Evolutionary conservation across 2,329 filamentous ascomycete genomes (phyloP), one percentile per base, ranked within the genome.

Genomic region (Chlorencoelia australis): DNA sequence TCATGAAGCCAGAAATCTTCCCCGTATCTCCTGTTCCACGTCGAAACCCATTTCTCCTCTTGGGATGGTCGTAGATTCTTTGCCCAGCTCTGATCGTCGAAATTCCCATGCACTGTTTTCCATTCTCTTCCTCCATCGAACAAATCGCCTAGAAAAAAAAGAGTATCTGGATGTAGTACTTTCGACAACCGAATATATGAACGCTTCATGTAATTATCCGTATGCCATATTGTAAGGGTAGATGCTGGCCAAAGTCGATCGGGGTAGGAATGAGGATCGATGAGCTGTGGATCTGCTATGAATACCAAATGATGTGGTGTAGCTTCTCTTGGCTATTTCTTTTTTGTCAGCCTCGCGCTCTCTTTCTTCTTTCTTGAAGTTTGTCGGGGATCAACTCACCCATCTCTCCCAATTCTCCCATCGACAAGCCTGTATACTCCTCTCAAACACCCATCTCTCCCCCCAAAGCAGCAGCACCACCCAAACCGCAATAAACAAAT

Each of bases 61-160:
- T 64, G 56, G 5, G 61, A 59, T 2, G 73, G 71, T 14, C 69
- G 62, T 26, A 67, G 64, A 3, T 60, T 62, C 19, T 60, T 60
- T 15, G 68, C 68, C 75, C 75, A 79, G 44, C 65, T 64, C 1
- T 73, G 72, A 45, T 80, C 75, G 16, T 67, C 60, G 35, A 75
- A 75, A 30, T 68, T 59, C 28, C 73, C 79, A 16, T 67, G 67
- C 2, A 60, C 64, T 9, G 88, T 89, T 48, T 79, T 82, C 91
- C 91, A 98, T 65, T 98, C 91, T 48, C 91, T 74, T 7, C 91
- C 91, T 4, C 91, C 91, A 55, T 98, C 91, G 52, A 98, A 95
- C 1, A 98, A 65, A 55, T 98, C 91, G 6, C 91, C 91, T 0
- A 98, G 66, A 55, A 98, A 96, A 55, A 95, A 75, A 1, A 94